Evolutionary conservation across 202 grass and related monocot genomes (phyloP).

Genomic region (Carex arenaria): DNA sequence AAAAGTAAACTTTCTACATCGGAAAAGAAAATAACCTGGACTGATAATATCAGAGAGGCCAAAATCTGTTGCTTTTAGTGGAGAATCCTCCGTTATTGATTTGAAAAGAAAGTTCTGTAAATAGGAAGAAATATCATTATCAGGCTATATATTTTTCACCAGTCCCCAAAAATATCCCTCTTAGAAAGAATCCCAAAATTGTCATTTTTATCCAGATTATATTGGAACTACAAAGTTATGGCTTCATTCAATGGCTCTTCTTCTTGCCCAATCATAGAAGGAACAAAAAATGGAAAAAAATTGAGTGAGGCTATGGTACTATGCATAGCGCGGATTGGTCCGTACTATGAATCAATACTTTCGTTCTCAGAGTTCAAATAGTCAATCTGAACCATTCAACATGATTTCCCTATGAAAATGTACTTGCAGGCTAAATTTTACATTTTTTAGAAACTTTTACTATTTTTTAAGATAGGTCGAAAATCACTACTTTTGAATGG

Average conservation of each 20-base stretch:
- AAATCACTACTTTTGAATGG: no score
- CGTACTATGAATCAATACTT: no score
- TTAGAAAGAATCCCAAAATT: background rate
- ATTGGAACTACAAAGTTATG: background rate
- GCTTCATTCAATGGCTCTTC: background rate
- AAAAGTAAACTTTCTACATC: background rate
- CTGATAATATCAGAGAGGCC: slow-evolving; percentile 94
- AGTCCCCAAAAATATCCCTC: background rate
- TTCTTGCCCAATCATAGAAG: background rate
- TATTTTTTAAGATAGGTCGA: no score
- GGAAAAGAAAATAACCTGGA: slow-evolving; percentile 47
- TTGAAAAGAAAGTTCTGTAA: slow-evolving; percentile 99
- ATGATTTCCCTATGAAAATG: no score
- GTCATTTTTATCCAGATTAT: background rate
- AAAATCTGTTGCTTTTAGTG: slow-evolving; percentile 97
- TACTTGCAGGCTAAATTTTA: no score
- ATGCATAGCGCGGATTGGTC: no score
- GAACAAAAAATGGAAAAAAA: background rate
- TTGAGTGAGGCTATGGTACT: no score
- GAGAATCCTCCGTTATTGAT: slow-evolving; percentile 69
- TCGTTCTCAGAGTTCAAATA: no score
- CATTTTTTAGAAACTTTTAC: no score
- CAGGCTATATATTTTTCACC: background rate
- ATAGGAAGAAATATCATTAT: slow-evolving; percentile 40
- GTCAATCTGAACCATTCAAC: no score